phyloP scores from a whole-genome alignment of 73 alveolate species.

The Paramecium sonneborni region DNA sequence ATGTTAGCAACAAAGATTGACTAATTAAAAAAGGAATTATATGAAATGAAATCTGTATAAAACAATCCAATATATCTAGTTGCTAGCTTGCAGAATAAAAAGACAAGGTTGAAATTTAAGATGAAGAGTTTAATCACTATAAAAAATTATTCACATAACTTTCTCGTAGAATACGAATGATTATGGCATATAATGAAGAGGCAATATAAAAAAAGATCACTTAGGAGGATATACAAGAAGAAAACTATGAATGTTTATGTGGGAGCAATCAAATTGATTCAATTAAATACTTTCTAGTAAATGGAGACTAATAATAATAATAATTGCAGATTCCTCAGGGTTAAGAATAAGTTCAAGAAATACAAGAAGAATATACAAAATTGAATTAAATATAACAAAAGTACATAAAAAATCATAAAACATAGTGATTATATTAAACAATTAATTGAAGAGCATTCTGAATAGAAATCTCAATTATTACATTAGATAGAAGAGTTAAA shows the following conservation, averaged over 20 bases:
- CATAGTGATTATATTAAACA: background rate
- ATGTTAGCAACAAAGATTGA: background rate
- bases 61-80: background rate
- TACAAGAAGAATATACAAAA: background rate
- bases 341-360: background rate
- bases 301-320: background rate
- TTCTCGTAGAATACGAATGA: background rate
- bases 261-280: constrained; percentile 10
- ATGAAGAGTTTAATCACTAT: background rate
- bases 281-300: background rate
- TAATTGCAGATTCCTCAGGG: background rate
- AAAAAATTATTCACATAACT: background rate
- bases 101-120: background rate
- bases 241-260: constrained; percentile 36
- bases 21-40: background rate
- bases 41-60: background rate
- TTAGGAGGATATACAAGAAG: background rate
- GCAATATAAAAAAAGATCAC: background rate
- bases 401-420: background rate
- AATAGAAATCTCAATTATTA: background rate
- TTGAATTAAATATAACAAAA: no score
- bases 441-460: background rate
- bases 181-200: background rate
- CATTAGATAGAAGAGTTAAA: background rate
- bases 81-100: background rate